Base-by-base conservation (phyloP, 805 yeast genomes). In the Metschnikowia noctiluminum region DNA sequence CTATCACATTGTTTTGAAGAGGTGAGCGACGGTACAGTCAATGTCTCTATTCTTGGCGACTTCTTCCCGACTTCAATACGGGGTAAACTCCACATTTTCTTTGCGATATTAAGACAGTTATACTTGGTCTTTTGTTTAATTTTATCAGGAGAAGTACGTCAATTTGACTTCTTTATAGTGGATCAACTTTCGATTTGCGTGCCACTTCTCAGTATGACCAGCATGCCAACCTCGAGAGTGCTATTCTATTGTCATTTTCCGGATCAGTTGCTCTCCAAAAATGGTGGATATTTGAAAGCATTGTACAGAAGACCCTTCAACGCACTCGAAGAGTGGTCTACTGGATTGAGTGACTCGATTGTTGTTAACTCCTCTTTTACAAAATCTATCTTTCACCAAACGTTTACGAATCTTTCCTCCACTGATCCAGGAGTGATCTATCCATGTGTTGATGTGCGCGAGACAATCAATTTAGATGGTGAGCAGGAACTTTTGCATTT, bases 211-310 rank as follows among this genome's bases (percentile, higher is more conserved):
- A 82, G 60, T 54, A 62, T 67, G 51, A 79, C 65, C 62, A 73
- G 69, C 53, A 53, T 46, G 47, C 65, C 56, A 1, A 46, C 66
- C 7, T 64, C 85, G 1, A 79, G 80, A 43, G 76, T 87, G 3
- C 68, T 94, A 44, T 94, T 92, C 62, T 94, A 94, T 66, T 91
- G 99, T 61, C 99, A 94, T 70, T 92, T 92, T 65, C 99, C 99
- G 0, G 99, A 94, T 65, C 85, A 86, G 61, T 72, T 85, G 42
- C 70, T 92, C 38, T 85, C 96, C 0, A 70, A 71, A 15, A 84
- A 84, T 45, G 70, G 76, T 2, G 70, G 84, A 2, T 28, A 75
- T 0, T 28, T 85, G 8, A 84, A 89, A 58, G 70, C 68, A 51
- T 43, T 87, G 0, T 94, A 94, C 66, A 74, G 99, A 53, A 45